phyloP scores from a whole-genome alignment of 345 rosid genomes.

The Laguncularia racemosa region DNA sequence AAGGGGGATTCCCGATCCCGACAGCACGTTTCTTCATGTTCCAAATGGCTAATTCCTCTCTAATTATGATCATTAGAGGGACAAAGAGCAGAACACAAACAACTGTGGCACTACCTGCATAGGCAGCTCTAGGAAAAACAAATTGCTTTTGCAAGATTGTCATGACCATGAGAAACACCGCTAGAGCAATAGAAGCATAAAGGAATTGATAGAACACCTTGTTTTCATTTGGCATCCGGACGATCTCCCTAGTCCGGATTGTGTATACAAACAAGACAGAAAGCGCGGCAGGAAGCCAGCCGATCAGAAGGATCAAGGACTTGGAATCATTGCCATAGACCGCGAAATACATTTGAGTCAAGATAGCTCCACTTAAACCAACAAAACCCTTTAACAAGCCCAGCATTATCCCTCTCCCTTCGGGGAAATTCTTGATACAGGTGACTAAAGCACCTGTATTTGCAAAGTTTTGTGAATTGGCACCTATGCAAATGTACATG shows the following conservation, averaged over 20 bases:
- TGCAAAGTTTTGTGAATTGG: conserved; percentile 83
- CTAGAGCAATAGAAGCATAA: conserved; percentile 44
- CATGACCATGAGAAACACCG: conserved; percentile 66
- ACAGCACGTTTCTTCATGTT: conserved; percentile 27
- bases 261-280: conserved; percentile 67
- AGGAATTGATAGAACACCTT: conserved; percentile 58
- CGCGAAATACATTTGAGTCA: conserved; percentile 78
- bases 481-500: conserved; percentile 64
- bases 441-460: conserved; percentile 86
- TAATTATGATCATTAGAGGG: conserved; percentile 49
- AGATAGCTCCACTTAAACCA: conserved; percentile 78
- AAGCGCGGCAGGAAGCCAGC: conserved; percentile 77
- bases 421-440: conserved; percentile 81
- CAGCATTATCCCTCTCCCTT: conserved; percentile 70
- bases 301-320: conserved; percentile 66
- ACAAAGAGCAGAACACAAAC: conserved; percentile 49
- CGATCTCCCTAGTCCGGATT: conserved; percentile 40
- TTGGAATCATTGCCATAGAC: conserved; percentile 69
- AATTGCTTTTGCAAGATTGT: conserved; percentile 46
- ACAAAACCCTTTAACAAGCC: conserved; percentile 79
- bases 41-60: conserved; percentile 60
- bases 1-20: not conserved
- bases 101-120: conserved; percentile 33
- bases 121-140: conserved; percentile 43
- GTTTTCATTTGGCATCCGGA: conserved; percentile 48